phyloP scores from a whole-genome alignment of 2,329 filamentous ascomycete genomes.

The Drechslerella dactyloides region DNA sequence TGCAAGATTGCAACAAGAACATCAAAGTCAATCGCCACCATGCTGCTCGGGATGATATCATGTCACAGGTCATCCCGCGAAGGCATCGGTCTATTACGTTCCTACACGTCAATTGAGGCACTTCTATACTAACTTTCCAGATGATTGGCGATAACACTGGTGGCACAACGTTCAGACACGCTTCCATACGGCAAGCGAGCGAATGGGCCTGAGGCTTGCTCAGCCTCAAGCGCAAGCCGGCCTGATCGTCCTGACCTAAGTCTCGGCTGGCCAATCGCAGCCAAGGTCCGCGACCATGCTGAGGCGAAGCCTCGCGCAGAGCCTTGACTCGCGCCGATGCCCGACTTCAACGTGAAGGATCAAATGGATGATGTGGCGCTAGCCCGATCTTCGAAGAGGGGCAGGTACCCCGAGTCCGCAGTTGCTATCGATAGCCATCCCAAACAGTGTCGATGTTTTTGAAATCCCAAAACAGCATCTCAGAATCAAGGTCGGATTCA shows the following conservation, averaged over 20 bases:
- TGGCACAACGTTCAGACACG: too few species aligned
- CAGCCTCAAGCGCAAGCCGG: neutral
- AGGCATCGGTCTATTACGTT: too few species aligned
- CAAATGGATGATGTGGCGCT: neutral
- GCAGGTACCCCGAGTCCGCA: neutral
- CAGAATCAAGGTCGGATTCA: neutral
- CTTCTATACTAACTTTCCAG: too few species aligned
- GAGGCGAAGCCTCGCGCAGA: neutral
- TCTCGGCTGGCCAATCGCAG: neutral
- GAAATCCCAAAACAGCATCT: neutral
- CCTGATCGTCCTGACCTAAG: neutral
- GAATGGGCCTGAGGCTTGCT: neutral
- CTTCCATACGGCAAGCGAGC: too few species aligned
- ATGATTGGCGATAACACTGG: too few species aligned
- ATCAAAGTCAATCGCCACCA: too few species aligned
- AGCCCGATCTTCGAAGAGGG: constrained; percentile 6
- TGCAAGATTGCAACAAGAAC: too few species aligned
- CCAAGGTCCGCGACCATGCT: neutral
- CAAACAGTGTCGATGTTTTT: neutral
- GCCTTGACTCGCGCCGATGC: constrained; percentile 2
- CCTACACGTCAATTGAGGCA: too few species aligned
- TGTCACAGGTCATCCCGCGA: too few species aligned
- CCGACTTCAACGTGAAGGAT: constrained; percentile 6
- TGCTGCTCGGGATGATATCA: too few species aligned
- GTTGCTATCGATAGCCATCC: constrained; percentile 1